Conservation (phyloP, 2,329 filamentous ascomycete species). For the Hypocreales sp. region DNA sequence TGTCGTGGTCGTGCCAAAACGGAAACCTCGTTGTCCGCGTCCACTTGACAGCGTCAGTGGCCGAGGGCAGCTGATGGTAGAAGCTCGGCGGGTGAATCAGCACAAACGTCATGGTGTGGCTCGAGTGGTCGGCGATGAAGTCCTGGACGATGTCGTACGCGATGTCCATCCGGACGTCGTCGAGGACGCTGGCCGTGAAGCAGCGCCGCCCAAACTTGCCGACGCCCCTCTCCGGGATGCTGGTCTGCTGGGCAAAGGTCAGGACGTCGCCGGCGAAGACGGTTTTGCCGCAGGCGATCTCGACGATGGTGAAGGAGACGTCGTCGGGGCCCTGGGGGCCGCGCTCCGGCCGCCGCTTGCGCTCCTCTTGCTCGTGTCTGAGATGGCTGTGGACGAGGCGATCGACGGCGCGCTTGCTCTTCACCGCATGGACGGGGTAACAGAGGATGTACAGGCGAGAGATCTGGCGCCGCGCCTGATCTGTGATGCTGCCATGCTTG, state of each 20-base stretch:
- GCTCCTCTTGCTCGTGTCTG: conserved; percentile 10
- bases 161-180: conserved; percentile 25
- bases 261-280: conserved; percentile 21
- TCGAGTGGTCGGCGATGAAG: conserved; percentile 19
- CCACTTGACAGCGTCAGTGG: conserved; percentile 5
- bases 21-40: conserved; percentile 15
- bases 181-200: conserved; percentile 22
- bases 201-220: conserved; percentile 26
- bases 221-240: conserved; percentile 9
- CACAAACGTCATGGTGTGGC: conserved; percentile 29
- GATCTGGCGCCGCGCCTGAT: conserved; percentile 5
- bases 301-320: conserved; percentile 3
- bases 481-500: conserved; percentile 11
- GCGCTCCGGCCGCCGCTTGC: conserved; percentile 4
- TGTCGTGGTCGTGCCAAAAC: conserved; percentile 12
- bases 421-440: conserved; percentile 11
- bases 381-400: conserved; percentile 11
- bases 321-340: conserved; percentile 7
- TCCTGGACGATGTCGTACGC: conserved; percentile 31
- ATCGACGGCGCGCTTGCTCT: conserved; percentile 18
- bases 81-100: conserved; percentile 35
- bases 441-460: conserved; percentile 16
- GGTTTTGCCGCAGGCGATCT: conserved; percentile 31
- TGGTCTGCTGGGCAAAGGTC: conserved; percentile 26
- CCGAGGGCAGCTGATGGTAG: conserved; percentile 11